Base-by-base conservation (phyloP, 1,284 basidiomycete species). In the Earliella scabrosa region DNA sequence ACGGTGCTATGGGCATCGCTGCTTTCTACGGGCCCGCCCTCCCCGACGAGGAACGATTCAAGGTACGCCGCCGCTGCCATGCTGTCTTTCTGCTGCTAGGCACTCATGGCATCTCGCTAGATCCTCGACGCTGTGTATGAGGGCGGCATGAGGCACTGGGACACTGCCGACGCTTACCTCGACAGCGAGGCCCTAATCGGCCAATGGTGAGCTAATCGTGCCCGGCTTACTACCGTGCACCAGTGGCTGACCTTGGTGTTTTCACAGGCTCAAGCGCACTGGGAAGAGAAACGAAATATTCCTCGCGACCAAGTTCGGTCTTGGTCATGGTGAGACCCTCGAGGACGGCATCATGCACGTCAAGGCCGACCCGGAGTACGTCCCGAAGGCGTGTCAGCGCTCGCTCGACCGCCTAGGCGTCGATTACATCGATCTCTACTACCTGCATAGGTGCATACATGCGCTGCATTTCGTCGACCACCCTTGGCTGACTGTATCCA, bases 281-380 rank as follows among this genome's bases (percentile, higher is more conserved):
- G 75, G 74, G 5, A 75, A 75, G 63, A 68, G 76, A 9, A 60
- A 68, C 48, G 65, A 77, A 46, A 75, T 80, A 41, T 80, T 80
- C 66, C 69, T 81, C 6, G 78, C 76, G 3, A 80, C 78, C 46
- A 81, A 79, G 65, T 77, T 76, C 38, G 76, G 74, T 0, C 14
- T 75, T 75, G 40, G 72, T 71, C 18, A 4, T 71, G 54, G 53
- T 38, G 53, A 52, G 11, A 18, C 51, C n/a, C 36, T 54, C n/a
- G 27, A 48, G 13, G 50, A 52, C 29, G 39, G 59, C 23, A 13
- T 35, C 5, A 34, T 65, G 63, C 34, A 41, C 40, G 54, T 75
- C 29, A 66, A 71, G 52, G 63, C 63, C 43, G 59, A 60, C 7
- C 66, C 68, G 20, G 71, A 68, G 31, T 67, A 70, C 39, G 64